phyloP scores from a whole-genome alignment of 2,329 filamentous ascomycete species.

The Pseudopithomyces maydicus region DNA sequence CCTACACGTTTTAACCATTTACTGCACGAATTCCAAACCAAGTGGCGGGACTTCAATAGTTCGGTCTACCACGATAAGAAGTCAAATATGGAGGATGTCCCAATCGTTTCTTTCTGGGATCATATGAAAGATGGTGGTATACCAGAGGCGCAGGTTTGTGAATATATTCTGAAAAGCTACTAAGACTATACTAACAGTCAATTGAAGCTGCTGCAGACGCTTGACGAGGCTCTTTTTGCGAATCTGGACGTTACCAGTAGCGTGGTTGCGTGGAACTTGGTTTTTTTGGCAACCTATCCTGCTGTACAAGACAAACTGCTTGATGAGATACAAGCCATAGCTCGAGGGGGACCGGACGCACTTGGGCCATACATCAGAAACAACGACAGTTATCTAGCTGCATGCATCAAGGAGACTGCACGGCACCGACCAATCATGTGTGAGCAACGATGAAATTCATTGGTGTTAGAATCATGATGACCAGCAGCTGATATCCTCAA shows the following conservation, averaged over 20 bases:
- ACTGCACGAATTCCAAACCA: constrained; percentile 18
- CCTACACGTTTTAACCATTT: constrained; percentile 20
- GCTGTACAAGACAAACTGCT: constrained; percentile 37
- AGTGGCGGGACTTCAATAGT: constrained; percentile 42
- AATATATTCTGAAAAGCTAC: too few relatives aligned
- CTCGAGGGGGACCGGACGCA: background rate
- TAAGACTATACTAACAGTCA: too few relatives aligned
- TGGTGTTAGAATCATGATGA: too few relatives aligned
- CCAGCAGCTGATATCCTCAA: too few relatives aligned
- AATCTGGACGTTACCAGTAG: constrained; percentile 55
- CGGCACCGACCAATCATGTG: constrained; percentile 42
- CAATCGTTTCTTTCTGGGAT: constrained; percentile 11
- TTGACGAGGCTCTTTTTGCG: constrained; percentile 55
- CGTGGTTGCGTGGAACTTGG: constrained; percentile 50
- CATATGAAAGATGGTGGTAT: constrained; percentile 6
- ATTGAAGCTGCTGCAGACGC: constrained; percentile 46
- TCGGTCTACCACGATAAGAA: constrained; percentile 9
- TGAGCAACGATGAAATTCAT: too few relatives aligned
- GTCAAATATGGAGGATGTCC: background rate
- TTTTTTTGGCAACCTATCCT: constrained; percentile 48
- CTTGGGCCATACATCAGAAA: constrained; percentile 3
- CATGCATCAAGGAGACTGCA: constrained; percentile 48
- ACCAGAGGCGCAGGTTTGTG: constrained; percentile 6
- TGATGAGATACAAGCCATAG: constrained; percentile 21
- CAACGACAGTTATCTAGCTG: constrained; percentile 5